These are phyloP conservation scores for Camellia japonica DNA, from an alignment of 148 eudicot species.

Conservation along the genomic window DNA sequence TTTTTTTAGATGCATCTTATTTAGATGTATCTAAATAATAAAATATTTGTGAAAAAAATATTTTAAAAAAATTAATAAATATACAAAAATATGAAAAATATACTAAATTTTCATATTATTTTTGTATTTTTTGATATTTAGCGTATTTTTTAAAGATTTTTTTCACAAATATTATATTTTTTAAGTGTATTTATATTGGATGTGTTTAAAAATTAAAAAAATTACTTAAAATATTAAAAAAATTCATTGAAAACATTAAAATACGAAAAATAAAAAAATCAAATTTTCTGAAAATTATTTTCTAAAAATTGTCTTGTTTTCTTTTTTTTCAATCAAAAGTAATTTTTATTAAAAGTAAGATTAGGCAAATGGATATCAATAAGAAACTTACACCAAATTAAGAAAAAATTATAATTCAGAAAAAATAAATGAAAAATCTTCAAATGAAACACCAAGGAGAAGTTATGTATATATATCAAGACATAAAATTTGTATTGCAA, in stretches of 20 bases:
- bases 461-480: not conserved
- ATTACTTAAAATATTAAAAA: too few relatives aligned
- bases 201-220: too few relatives aligned
- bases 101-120: not conserved
- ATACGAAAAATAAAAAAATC: too few relatives aligned
- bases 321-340: not conserved
- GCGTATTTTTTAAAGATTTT: too few relatives aligned
- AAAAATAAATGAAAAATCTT: not conserved
- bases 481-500: not conserved
- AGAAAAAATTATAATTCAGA: not conserved
- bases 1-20: too few relatives aligned
- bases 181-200: too few relatives aligned
- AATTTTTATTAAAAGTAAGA: not conserved
- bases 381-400: not conserved
- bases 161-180: too few relatives aligned
- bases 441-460: not conserved
- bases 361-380: not conserved
- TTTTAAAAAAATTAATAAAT: not conserved
- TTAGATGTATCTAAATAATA: too few relatives aligned
- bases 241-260: too few relatives aligned
- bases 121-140: too few relatives aligned
- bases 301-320: not conserved
- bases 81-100: not conserved
- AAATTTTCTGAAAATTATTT: not conserved
- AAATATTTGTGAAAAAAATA: not conserved